These are phyloP conservation scores for Psilocybe azurescens DNA, from an alignment of 768 basidiomycete species.

Conservation along the genomic window DNA sequence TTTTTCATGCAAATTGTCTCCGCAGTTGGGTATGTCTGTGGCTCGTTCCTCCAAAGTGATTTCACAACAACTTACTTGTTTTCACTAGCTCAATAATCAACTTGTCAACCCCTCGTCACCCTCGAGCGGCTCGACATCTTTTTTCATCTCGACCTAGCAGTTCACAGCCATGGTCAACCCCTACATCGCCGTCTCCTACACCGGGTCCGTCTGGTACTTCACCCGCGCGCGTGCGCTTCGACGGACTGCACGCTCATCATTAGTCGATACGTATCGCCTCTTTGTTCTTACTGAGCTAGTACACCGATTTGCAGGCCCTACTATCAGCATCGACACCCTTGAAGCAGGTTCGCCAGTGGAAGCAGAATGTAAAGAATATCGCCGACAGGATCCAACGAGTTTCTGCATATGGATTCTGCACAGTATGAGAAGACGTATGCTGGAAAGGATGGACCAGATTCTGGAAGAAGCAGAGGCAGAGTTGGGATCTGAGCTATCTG, in stretches of 20 bases:
- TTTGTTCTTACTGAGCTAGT: slow-evolving; percentile 62
- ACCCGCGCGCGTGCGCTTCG: slow-evolving; percentile 50
- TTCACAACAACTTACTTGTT: neutral
- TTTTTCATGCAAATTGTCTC: slow-evolving; percentile 64
- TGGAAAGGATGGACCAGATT: slow-evolving; percentile 47
- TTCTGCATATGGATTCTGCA: slow-evolving; percentile 62
- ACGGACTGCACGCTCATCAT: slow-evolving; percentile 64
- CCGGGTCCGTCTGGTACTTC: slow-evolving; percentile 31
- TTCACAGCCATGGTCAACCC: slow-evolving; percentile 27
- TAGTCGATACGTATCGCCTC: slow-evolving; percentile 70
- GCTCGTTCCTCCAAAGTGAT: slow-evolving; percentile 3
- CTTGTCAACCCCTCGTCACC: slow-evolving; percentile 35
- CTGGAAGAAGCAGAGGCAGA: slow-evolving; percentile 37
- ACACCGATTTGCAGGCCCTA: slow-evolving; percentile 36
- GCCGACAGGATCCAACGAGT: slow-evolving; percentile 33
- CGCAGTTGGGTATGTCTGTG: slow-evolving; percentile 52
- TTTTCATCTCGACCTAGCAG: slow-evolving; percentile 26
- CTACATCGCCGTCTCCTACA: slow-evolving; percentile 30
- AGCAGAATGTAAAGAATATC: slow-evolving; percentile 11
- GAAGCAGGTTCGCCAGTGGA: slow-evolving; percentile 20
- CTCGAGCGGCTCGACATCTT: slow-evolving; percentile 25
- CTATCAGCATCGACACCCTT: slow-evolving; percentile 15
- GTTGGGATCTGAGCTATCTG: slow-evolving; percentile 1
- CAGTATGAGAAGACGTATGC: slow-evolving; percentile 54
- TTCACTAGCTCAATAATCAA: slow-evolving; percentile 32